Evolutionary conservation across 169 alveolate species (phyloP).

Genomic region (Plasmodium ovale): DNA sequence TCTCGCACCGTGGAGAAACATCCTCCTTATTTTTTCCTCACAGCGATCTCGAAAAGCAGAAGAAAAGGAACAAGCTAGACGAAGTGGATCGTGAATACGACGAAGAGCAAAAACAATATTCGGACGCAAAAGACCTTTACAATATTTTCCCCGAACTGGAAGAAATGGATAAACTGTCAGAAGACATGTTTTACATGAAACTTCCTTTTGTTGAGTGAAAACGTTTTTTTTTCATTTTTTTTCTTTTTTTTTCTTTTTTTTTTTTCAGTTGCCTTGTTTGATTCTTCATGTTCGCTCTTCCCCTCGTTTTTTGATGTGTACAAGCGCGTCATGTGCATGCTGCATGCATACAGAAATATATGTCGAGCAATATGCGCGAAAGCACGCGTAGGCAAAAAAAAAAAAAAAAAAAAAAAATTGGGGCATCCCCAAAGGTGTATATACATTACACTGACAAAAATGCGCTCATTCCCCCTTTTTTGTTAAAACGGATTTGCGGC

Average conservation of each 20-base stretch:
- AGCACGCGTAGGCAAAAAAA: not conserved
- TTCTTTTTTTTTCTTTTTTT: not conserved
- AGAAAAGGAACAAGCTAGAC: constrained; percentile 62
- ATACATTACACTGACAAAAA: no score
- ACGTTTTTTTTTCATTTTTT: not conserved
- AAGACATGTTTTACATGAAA: constrained; percentile 73
- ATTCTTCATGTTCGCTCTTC: not conserved
- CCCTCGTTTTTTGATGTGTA: not conserved
- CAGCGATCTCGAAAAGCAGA: constrained; percentile 74
- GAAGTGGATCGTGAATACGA: constrained; percentile 74
- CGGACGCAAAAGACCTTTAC: constrained; percentile 55
- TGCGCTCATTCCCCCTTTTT: no score
- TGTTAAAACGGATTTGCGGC: no score
- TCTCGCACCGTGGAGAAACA: no score
- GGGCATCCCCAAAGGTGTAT: not conserved
- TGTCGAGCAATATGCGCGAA: not conserved
- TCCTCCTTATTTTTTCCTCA: no score
- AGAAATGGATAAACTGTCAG: constrained; percentile 63
- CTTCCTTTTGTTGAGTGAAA: constrained; percentile 72
- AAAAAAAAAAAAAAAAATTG: not conserved
- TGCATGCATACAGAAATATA: not conserved
- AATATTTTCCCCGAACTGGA: constrained; percentile 66
- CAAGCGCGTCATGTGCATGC: no score
- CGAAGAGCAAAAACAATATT: constrained; percentile 60
- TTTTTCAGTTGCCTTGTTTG: not conserved